These are phyloP conservation scores for Elasticomyces elasticus DNA, from an alignment of 495 filamentous ascomycete genomes.

Conservation along the genomic window DNA sequence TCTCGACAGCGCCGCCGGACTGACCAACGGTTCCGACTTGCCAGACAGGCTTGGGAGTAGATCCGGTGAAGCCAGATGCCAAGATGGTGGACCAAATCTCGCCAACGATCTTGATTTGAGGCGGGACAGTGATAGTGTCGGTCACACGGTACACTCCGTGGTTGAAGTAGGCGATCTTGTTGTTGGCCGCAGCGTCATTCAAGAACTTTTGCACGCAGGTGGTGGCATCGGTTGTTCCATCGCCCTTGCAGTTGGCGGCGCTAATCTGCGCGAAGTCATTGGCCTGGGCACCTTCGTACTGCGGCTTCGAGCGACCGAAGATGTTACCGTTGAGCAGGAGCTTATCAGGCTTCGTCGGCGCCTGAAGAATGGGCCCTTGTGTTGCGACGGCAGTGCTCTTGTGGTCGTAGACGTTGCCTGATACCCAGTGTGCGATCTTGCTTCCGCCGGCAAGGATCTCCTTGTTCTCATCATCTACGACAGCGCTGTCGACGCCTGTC, in stretches of 20 bases:
- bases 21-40: conserved; percentile 40
- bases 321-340: conserved; percentile 40
- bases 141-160: conserved; percentile 34
- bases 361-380: conserved; percentile 21
- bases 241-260: conserved; percentile 51
- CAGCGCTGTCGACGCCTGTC: conserved; percentile 37
- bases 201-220: conserved; percentile 36
- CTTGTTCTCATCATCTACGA: conserved; percentile 44
- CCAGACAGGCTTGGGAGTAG: conserved; percentile 54
- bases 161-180: conserved; percentile 41
- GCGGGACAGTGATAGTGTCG: conserved; percentile 32
- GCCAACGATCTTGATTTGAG: conserved; percentile 32
- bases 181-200: conserved; percentile 32
- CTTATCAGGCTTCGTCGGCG: conserved; percentile 32
- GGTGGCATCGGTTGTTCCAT: conserved; percentile 62
- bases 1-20: conserved; percentile 46
- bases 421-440: conserved; percentile 43
- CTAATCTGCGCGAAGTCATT: conserved; percentile 52
- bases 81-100: conserved; percentile 56
- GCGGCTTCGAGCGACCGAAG: conserved; percentile 58
- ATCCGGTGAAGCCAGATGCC: conserved; percentile 49
- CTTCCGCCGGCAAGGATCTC: conserved; percentile 48
- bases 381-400: conserved; percentile 31
- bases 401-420: conserved; percentile 44
- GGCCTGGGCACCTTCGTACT: conserved; percentile 47